Evolutionary conservation across 2,329 filamentous ascomycete species (phyloP).

Genomic region (Didymella exigua): DNA sequence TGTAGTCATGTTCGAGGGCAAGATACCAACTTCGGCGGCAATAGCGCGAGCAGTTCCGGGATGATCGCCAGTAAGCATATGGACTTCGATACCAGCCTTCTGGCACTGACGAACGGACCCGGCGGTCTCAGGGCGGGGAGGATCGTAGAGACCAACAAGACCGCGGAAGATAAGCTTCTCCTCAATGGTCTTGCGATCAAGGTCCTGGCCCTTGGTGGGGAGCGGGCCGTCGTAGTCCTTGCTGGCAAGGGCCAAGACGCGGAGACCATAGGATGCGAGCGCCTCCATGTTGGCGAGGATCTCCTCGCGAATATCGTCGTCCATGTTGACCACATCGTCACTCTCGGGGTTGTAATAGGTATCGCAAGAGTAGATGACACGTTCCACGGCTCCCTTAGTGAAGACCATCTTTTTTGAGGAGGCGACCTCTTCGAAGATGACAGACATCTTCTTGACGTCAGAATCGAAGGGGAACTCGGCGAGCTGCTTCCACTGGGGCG

Average conservation of each 20-base stretch:
- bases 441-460: constrained; percentile 75
- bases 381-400: constrained; percentile 72
- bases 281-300: constrained; percentile 71
- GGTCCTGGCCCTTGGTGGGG: constrained; percentile 51
- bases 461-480: constrained; percentile 76
- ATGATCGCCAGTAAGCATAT: constrained; percentile 57
- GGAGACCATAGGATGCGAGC: constrained; percentile 68
- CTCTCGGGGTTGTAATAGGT: constrained; percentile 62
- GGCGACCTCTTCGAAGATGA: constrained; percentile 59
- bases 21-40: constrained; percentile 51
- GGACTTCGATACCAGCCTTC: constrained; percentile 49
- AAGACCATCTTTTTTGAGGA: constrained; percentile 56
- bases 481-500: constrained; percentile 45
- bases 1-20: constrained; percentile 52
- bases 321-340: constrained; percentile 48
- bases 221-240: constrained; percentile 49
- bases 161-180: constrained; percentile 73
- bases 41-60: constrained; percentile 54
- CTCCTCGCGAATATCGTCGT: constrained; percentile 59
- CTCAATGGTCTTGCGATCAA: constrained; percentile 68
- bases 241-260: constrained; percentile 70
- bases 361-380: constrained; percentile 57
- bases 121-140: constrained; percentile 79
- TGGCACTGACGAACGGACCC: constrained; percentile 48
- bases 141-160: constrained; percentile 82